A percentile compares a stretch with the other conserved stretches of the same genome.
Evolutionary conservation across 257 asterid species (phyloP).

Genomic region (Solanum clarkiae): DNA sequence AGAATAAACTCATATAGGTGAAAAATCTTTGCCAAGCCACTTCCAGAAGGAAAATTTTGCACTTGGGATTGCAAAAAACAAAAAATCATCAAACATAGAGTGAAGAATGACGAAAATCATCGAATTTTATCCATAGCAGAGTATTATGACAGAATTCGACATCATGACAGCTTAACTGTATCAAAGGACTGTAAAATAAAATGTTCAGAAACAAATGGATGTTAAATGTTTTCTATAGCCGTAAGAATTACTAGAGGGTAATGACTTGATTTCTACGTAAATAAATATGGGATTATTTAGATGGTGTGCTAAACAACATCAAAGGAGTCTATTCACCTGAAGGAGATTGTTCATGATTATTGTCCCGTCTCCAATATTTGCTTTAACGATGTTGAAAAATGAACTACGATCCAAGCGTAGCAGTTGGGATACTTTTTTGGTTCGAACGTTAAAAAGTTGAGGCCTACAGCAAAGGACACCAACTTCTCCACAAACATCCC

Average conservation of each 20-base stretch:
- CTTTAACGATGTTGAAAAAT: constrained; percentile 55
- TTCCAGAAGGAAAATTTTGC: not conserved
- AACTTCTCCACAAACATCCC: constrained; percentile 63
- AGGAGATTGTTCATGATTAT: constrained; percentile 74
- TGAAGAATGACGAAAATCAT: not conserved
- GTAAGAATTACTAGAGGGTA: not conserved
- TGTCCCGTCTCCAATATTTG: constrained; percentile 78
- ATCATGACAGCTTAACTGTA: not conserved
- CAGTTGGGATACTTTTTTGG: constrained; percentile 70
- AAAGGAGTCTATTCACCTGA: constrained; percentile 25
- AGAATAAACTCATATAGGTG: not conserved
- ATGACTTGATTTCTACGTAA: not conserved
- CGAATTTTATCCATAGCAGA: not conserved
- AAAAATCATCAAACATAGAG: not conserved
- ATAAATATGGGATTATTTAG: not conserved
- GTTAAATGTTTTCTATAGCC: not conserved
- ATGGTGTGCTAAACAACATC: not conserved
- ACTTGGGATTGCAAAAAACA: not conserved
- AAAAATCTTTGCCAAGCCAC: not conserved
- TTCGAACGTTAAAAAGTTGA: constrained; percentile 54
- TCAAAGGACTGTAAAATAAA: not conserved
- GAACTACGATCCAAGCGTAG: constrained; percentile 60
- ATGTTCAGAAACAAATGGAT: not conserved
- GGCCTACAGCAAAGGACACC: constrained; percentile 83
- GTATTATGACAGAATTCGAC: not conserved